A percentile compares a stretch with the other conserved stretches of the same genome.
These are phyloP conservation scores for Rhodotorula graminis DNA, from an alignment of 768 basidiomycete genomes.

Conservation along the genomic window DNA sequence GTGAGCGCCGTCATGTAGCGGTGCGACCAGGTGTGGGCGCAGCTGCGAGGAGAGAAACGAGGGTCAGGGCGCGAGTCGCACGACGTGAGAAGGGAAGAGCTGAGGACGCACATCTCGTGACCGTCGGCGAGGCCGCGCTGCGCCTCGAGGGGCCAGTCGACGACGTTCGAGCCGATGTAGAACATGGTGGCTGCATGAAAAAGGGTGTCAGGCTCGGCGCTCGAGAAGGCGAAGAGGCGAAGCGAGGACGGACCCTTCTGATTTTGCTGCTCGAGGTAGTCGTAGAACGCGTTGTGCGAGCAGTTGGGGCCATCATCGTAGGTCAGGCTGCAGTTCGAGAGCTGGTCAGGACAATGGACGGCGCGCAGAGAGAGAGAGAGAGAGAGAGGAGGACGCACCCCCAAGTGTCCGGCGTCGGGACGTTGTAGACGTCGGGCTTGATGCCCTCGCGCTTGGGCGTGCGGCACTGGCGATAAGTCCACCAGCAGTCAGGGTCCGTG, in stretches of 20 bases:
- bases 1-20: slow-evolving; percentile 54
- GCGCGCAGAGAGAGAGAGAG: no score
- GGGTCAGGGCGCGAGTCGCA: background rate
- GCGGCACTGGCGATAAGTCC: slow-evolving; percentile 39
- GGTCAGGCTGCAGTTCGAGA: no score
- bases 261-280: slow-evolving; percentile 45
- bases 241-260: slow-evolving; percentile 45
- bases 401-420: background rate
- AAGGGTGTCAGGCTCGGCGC: no score
- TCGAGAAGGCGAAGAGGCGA: background rate
- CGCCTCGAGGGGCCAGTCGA: slow-evolving; percentile 50
- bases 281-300: slow-evolving; percentile 49
- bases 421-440: slow-evolving; percentile 42
- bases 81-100: slow-evolving; percentile 8
- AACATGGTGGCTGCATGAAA: slow-evolving; percentile 32
- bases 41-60: background rate
- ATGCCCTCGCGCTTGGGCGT: slow-evolving; percentile 43
- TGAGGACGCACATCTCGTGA: slow-evolving; percentile 46
- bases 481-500: slow-evolving; percentile 30
- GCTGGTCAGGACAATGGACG: no score
- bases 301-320: slow-evolving; percentile 49
- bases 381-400: slow-evolving; percentile 36
- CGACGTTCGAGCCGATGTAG: slow-evolving; percentile 51
- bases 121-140: slow-evolving; percentile 46
- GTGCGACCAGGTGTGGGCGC: slow-evolving; percentile 38